Evolutionary conservation across 1,284 basidiomycete species (phyloP).

Genomic region (Naganishia sp.): DNA sequence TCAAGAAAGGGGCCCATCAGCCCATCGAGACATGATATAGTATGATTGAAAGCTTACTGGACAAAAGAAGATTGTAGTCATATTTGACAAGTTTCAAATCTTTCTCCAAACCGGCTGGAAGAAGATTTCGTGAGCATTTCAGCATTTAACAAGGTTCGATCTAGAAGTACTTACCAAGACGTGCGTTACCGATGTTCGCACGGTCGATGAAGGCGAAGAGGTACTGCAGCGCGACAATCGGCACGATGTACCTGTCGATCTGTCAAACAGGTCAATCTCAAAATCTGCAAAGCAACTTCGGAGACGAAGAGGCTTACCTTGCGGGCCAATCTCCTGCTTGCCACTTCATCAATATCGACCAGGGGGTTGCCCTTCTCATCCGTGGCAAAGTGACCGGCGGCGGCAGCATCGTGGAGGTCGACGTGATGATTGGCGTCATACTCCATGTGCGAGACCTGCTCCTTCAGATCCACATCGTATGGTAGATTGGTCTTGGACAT

Average conservation of each 20-base stretch:
- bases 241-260: constrained; percentile 26
- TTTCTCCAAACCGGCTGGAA: constrained; percentile 31
- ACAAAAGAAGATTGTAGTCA: constrained; percentile 30
- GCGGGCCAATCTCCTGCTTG: constrained; percentile 25
- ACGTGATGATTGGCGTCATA: constrained; percentile 8
- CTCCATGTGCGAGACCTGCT: constrained; percentile 13
- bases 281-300: too few species aligned
- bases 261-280: background rate
- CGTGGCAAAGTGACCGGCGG: constrained; percentile 16
- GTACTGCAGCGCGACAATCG: constrained; percentile 24
- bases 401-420: constrained; percentile 29
- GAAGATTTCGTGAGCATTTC: background rate
- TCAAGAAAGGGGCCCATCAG: background rate
- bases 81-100: constrained; percentile 22
- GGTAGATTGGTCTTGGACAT: constrained; percentile 6
- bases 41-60: constrained; percentile 6
- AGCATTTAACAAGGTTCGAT: background rate
- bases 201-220: constrained; percentile 32
- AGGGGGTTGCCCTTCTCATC: constrained; percentile 25
- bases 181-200: constrained; percentile 30
- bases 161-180: background rate
- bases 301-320: constrained; percentile 19
- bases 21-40: background rate
- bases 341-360: constrained; percentile 27
- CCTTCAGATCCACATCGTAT: constrained; percentile 14